Evolutionary conservation across 2,329 filamentous ascomycete species (phyloP).

Genomic region (Truncatella angustata): DNA sequence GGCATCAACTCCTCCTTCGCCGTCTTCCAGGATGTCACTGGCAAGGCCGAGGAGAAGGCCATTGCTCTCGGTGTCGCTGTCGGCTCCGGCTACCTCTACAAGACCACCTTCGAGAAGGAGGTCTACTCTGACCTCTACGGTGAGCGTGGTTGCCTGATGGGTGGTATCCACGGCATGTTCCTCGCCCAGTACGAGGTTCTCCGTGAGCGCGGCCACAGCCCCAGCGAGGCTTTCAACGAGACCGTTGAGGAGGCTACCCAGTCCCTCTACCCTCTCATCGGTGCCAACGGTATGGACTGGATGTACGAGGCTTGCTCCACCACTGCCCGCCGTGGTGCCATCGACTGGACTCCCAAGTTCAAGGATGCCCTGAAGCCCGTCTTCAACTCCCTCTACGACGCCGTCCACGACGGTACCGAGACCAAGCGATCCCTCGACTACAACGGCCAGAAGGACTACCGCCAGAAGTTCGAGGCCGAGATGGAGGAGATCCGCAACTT

Average conservation of each 20-base stretch:
- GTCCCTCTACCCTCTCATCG: slow-evolving; percentile 95
- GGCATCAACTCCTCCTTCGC: slow-evolving; percentile 99
- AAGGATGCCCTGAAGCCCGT: slow-evolving; percentile 98
- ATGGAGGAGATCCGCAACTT: slow-evolving; percentile 97
- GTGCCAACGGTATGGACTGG: slow-evolving; percentile 99
- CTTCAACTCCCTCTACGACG: slow-evolving; percentile 96
- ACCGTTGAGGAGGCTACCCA: slow-evolving; percentile 99
- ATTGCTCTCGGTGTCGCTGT: slow-evolving; percentile 95
- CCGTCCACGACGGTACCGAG: slow-evolving; percentile 87
- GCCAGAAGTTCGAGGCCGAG: slow-evolving; percentile 95
- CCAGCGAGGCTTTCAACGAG: slow-evolving; percentile 99
- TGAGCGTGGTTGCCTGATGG: slow-evolving; percentile 99
- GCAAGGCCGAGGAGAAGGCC: slow-evolving; percentile 97
- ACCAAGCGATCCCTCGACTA: slow-evolving; percentile 96
- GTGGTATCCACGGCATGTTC: slow-evolving; percentile 99
- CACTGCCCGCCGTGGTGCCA: slow-evolving; percentile 95
- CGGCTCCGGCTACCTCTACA: slow-evolving; percentile 97
- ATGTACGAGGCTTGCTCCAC: slow-evolving; percentile 99
- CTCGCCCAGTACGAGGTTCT: slow-evolving; percentile 99
- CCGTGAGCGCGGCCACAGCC: slow-evolving; percentile 95
- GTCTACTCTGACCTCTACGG: slow-evolving; percentile 99
- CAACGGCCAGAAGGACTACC: slow-evolving; percentile 94
- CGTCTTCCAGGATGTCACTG: slow-evolving; percentile 97
- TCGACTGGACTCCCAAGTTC: slow-evolving; percentile 97
- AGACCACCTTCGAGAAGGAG: slow-evolving; percentile 99